Percentiles rank a stretch among this genome's conserved stretches.
These are phyloP conservation scores for Saccharomyces uvarum DNA, from an alignment of 1,139 yeast species.

Conservation along the genomic window DNA sequence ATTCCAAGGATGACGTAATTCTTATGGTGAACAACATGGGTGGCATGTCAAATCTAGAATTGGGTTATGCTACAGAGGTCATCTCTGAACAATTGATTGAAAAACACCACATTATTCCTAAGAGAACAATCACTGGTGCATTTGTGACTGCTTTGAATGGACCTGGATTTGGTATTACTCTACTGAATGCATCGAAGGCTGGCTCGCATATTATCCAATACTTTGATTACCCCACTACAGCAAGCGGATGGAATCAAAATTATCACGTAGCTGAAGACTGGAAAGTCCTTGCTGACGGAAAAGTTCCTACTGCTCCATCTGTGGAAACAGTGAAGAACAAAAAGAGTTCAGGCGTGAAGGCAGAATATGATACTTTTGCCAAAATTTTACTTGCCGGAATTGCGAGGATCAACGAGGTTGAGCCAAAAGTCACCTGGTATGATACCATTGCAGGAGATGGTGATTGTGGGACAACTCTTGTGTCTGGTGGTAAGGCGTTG, in stretches of 20 bases:
- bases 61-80: conserved; percentile 34
- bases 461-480: conserved; percentile 45
- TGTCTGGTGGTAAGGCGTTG: conserved; percentile 39
- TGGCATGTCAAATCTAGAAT: conserved; percentile 44
- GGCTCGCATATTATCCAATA: conserved; percentile 33
- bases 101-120: conserved; percentile 36
- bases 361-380: conserved; percentile 33
- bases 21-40: conserved; percentile 46
- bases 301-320: conserved; percentile 34
- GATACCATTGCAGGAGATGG: conserved; percentile 49
- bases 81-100: conserved; percentile 35
- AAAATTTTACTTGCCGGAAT: conserved; percentile 35
- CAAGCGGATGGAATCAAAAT: conserved; percentile 60
- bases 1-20: conserved; percentile 35
- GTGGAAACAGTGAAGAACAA: conserved; percentile 33
- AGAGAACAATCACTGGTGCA: conserved; percentile 40
- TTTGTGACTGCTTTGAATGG: conserved; percentile 48
- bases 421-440: conserved; percentile 43
- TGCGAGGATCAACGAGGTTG: conserved; percentile 36
- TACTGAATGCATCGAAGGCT: conserved; percentile 40
- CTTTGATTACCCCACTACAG: conserved; percentile 58
- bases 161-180: conserved; percentile 44
- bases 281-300: conserved; percentile 24
- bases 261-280: conserved; percentile 17
- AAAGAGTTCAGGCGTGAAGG: conserved; percentile 30